Evolutionary conservation across 305 asterid genomes (phyloP), one percentile per base, ranked within the genome.

Genomic region (Plantago coronopus): DNA sequence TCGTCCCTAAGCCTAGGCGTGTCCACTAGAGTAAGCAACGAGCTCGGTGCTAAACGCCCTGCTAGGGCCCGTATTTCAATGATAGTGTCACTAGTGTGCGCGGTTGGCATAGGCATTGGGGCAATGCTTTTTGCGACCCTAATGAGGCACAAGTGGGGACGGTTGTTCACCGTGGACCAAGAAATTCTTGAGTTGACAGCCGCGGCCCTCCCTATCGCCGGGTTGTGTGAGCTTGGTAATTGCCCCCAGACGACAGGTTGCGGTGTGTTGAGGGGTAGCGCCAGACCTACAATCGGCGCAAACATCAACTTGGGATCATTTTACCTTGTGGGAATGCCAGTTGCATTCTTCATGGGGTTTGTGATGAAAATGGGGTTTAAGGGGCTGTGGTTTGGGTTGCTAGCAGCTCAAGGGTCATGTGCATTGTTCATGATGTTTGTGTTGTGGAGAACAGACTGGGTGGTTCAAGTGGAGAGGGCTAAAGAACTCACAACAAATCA

Each of bases 191-290:
- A 77, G 42, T 83, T 91, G 8, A 86, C 96, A 6, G 66, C 94
- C 11, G 57, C 69, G 10, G 96, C 94, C 42, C 65, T 91, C 75
- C 98, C 98, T 2, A 77, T 91, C 3, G 95, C 84, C 0, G 98
- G 98, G 18, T 70, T 88, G 0, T 91, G 96, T 67, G 98, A 91
- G 83, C 85, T 91, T 11, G 98, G 98, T 3, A 91, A 91, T 67
- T 88, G 91, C 79, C 98, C 96, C 5, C 96, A 91, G 71, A 91
- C 98, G 16, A 80, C 95, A 9, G 98, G 96, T 0, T 88, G 95
- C 62, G 96, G 98, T 59, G 98, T 88, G 0, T 64, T 88, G 18
- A 62, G 96, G 22, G 96, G 95, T 10, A 88, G 94, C 51, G 98
- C 98, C 0, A 42, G 95, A 76, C 98, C 98, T 0, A 84, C 74